These are phyloP conservation scores for Phytophthora hybrid DNA, from an alignment of 352 stramenopile genomes.

Conservation along the genomic window DNA sequence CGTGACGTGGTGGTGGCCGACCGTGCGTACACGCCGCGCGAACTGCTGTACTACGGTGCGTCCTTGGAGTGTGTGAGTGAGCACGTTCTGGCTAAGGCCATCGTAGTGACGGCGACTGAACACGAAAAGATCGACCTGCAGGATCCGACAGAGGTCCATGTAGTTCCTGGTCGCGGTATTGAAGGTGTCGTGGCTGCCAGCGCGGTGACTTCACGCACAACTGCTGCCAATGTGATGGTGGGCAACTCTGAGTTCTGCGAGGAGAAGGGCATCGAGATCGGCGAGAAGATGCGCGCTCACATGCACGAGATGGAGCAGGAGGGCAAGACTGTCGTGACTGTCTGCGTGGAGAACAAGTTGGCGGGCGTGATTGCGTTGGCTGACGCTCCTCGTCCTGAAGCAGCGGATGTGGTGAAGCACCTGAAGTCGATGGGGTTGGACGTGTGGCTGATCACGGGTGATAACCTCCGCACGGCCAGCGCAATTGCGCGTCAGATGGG, in stretches of 20 bases:
- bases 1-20: slow-evolving; percentile 81
- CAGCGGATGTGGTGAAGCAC: slow-evolving; percentile 73
- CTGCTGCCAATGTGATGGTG: slow-evolving; percentile 63
- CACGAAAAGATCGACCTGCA: slow-evolving; percentile 79
- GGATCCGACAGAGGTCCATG: slow-evolving; percentile 76
- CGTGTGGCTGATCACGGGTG: slow-evolving; percentile 91
- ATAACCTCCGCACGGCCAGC: slow-evolving; percentile 93
- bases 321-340: slow-evolving; percentile 87
- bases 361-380: slow-evolving; percentile 80
- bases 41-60: slow-evolving; percentile 82
- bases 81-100: slow-evolving; percentile 86
- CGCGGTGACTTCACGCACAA: slow-evolving; percentile 22
- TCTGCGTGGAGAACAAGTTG: slow-evolving; percentile 75
- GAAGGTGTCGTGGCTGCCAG: slow-evolving; percentile 61
- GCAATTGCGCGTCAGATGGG: slow-evolving; percentile 91
- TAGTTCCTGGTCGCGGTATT: slow-evolving; percentile 84
- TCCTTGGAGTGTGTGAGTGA: slow-evolving; percentile 88
- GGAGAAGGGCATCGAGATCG: slow-evolving; percentile 76
- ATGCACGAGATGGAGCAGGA: slow-evolving; percentile 89
- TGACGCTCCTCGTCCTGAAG: slow-evolving; percentile 79
- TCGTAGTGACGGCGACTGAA: slow-evolving; percentile 79
- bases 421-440: slow-evolving; percentile 86
- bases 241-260: slow-evolving; percentile 86
- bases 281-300: slow-evolving; percentile 64
- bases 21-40: slow-evolving; percentile 64